Percentiles rank a stretch among this genome's conserved stretches.
Conservation (phyloP, 208 protist species). For the Wallacemonas collosoma region DNA sequence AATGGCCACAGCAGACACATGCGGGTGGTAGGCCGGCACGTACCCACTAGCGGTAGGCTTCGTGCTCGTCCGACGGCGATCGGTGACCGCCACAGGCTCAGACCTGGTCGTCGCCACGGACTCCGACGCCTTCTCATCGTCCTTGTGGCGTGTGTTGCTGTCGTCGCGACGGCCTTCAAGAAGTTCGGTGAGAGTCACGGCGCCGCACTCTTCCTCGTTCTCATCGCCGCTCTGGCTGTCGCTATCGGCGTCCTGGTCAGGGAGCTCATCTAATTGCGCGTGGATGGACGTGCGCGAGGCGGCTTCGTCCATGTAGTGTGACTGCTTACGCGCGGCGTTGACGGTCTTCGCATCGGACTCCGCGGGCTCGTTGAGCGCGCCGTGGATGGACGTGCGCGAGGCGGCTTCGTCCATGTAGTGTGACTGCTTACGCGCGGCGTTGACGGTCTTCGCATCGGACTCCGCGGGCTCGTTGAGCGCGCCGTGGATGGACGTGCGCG, state of each 20-base stretch:
- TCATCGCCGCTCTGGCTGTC: not conserved
- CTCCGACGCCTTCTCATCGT: not conserved
- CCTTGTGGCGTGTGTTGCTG: not conserved
- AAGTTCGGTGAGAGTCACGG: not conserved
- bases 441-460: not conserved
- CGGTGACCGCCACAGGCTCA: not conserved
- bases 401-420: slow-evolving; percentile 4
- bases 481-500: slow-evolving; percentile 11
- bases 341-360: not conserved
- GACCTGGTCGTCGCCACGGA: not conserved
- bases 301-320: slow-evolving; percentile 10
- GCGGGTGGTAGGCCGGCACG: slow-evolving; percentile 12
- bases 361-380: not conserved
- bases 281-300: slow-evolving; percentile 5
- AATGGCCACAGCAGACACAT: slow-evolving; percentile 12
- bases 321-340: not conserved
- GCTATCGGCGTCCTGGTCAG: not conserved
- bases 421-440: slow-evolving; percentile 2
- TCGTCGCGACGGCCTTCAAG: not conserved
- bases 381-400: not conserved
- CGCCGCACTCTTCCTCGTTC: not conserved
- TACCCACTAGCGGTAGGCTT: not conserved
- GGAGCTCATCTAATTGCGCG: not conserved
- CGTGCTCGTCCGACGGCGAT: slow-evolving; percentile 7
- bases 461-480: not conserved